Base-by-base conservation (phyloP, 1,139 yeast genomes). In the Suhomyces bokatorum region DNA sequence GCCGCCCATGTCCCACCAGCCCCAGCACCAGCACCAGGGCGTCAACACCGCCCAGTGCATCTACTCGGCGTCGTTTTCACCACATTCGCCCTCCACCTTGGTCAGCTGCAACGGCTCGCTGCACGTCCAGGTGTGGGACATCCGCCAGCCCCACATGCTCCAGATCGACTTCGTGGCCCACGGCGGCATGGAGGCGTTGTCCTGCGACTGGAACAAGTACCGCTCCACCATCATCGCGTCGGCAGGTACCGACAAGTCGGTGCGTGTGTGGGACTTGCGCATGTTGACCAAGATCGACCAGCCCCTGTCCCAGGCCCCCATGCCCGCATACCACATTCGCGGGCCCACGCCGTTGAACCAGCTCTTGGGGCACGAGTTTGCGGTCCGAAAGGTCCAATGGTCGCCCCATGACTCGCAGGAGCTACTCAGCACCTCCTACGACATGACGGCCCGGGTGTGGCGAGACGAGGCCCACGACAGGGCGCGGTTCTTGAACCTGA, bases 381-480 rank as follows among this genome's bases (percentile, higher is more conserved):
- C 98, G 0, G 87, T 93, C 5, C 69, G 96, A 45, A 81, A 81
- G 58, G 82, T 90, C 6, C 72, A 78, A 33, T 91, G 97, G 97
- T 86, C 95, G 1, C 98, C 98, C 1, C 97, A 91, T 64, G 74
- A 77, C 43, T 78, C 87, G 3, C 84, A 83, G 49, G 81, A 81
- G 51, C 66, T 93, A 38, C 64, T 91, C 49, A 81, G 89, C 44
- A 81, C 90, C 5, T 85, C 96, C 10, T 93, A 91, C 62, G 99
- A 93, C 61, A 91, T 91, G 96, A 87, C 95, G 0, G 85, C 89
- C 35, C 70, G 91, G 49, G 81, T 90, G 1, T 93, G 98, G 98
- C 68, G 74, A 37, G 97, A 89, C 62, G 73, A 75, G 44, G 77
- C 87, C 12, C 80, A 77, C 47, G 78, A 77, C 44, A 64, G 70